Base-by-base conservation (phyloP, 306 rosid genomes). In the Quercus alba region DNA sequence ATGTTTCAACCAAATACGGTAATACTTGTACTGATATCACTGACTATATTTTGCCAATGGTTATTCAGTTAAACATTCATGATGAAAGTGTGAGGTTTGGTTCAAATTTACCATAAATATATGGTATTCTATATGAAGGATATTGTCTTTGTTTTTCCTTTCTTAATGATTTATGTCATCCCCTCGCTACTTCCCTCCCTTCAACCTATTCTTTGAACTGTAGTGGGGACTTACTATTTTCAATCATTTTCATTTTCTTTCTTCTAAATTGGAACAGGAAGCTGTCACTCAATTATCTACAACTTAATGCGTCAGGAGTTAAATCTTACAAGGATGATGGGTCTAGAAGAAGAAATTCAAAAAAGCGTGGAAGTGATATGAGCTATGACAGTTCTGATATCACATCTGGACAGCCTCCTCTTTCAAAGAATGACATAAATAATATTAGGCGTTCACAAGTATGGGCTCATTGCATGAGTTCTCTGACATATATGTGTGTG, bases 391-490 rank as follows among this genome's bases (percentile, higher is more conserved):
- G 38, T 85, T 84, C 41, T 78, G 87, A 84, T 84, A 83, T 83
- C 91, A 44, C 76, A 79, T 73, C 86, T 62, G 90, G 89, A 75
- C 91, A 90, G 56, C 88, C 88, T 41, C 75, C 90, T 83, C 97
- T 93, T 83, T 91, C 99, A 69, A 95, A 91, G 89, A 91, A 91
- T 83, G 89, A 90, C 82, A 89, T 93, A 74, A 90, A 90, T 75
- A 85, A 87, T 72, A 89, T 95, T 79, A 94, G 93, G 54, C 98
- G 98, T 55, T 91, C 97, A 17, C 92, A 95, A 86, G 98, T 93
- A 86, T 66, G 90, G 79, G 44, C 77, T 82, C 69, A 41, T 52
- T 61, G 73, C 81, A 79, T 88, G 75, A 79, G 55, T 80, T 75
- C 63, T 81, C 67, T 56, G 30, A 59, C 38, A 41, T 15, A 77